Evolutionary conservation across 1,139 yeast genomes (phyloP), one percentile per base, ranked within the genome.

Genomic region (Suhomyces anneliseae): DNA sequence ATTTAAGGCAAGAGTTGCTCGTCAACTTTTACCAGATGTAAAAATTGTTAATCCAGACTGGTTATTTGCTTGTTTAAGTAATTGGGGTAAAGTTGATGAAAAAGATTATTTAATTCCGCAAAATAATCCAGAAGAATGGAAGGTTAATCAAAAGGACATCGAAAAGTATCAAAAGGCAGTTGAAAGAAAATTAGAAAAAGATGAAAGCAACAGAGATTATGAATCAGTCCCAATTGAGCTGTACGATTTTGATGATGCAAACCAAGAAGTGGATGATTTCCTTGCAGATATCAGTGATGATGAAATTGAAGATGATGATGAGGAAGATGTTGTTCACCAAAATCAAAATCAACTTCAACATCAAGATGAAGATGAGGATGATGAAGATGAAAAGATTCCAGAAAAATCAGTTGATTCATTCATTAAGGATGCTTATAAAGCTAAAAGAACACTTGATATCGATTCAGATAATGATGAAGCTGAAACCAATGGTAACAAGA

Each of bases 1-100:
- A 1, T 80, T 82, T 58, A 93, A 93, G 65, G 96, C 93, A 3
- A 78, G 93, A 44, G 72, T 84, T 14, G 92, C 90, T 0, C 81
- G 78, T 58, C 70, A 80, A n/a, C 68, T 82, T 40, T 68, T 83
- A 42, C 86, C 87, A 2, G 74, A 84, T 10, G 86, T 85, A 34
- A 85, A 87, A 58, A 79, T 93, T 32, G 96, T 93, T n/a, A 86
- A 84, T 58, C 90, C 96, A 1, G 95, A 87, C 60, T 93, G 99
- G 99, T 68, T 93, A 4, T 90, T 90, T 69, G 85, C 87, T 26
- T 88, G 97, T 62, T 74, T 93, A 54, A 83, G 90, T 12, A 68
- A 76, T 15, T 93, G 99, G 98, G 71, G 73, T 44, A 79, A 78
- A 45, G 84, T 83, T 0, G 82, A 85, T 31, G 96, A 87, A 57